Base-by-base conservation (phyloP, 2,329 filamentous ascomycete species). In the Penicillium sp. region DNA sequence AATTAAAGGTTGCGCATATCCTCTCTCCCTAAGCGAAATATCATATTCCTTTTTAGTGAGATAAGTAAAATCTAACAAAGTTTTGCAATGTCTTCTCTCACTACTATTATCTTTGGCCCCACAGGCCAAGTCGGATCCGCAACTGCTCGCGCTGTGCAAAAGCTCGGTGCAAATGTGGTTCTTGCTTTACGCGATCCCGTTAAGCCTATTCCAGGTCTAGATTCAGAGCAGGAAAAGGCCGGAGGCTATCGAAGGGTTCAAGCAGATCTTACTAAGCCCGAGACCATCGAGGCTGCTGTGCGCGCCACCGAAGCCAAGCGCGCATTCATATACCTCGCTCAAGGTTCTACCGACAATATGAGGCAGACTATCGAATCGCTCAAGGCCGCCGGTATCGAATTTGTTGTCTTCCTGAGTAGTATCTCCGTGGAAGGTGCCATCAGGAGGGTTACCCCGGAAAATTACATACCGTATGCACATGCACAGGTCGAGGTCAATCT, bases 261-360 rank as follows among this genome's bases (percentile, higher is more conserved):
- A 46, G 77, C 79, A 33, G 80, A 83, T 61, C 70, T 83, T 6
- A 65, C 66, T 3, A 55, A 78, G 0, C 75, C 79, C 0, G 71
- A 72, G 0, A 73, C 73, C 5, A 60, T 83, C 20, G 51, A 49
- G 4, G 61, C 61, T 0, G 81, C 80, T 0, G 74, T 81, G 0
- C 26, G 44, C 0, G 26, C 52, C 12, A 56, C 78, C 0, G 71
- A 74, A 8, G 80, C 81, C 15, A 79, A 73, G 42, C 60, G 64
- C 7, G 81, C 80, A 0, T 83, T 82, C 68, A 69, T 82, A 45
- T 83, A 84, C 64, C 26, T 71, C 2, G 60, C 70, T 7, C 58
- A 66, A 12, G 60, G 66, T 26, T 55, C 66, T 0, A 5, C 61
- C 1, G 77, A 81, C 56, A 52, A 71, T 51, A 77, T 82, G 76